A percentile compares a stretch with the other conserved stretches of the same genome.
phyloP scores from a whole-genome alignment of 495 filamentous ascomycete species.

The Penicillium pancosmium region DNA sequence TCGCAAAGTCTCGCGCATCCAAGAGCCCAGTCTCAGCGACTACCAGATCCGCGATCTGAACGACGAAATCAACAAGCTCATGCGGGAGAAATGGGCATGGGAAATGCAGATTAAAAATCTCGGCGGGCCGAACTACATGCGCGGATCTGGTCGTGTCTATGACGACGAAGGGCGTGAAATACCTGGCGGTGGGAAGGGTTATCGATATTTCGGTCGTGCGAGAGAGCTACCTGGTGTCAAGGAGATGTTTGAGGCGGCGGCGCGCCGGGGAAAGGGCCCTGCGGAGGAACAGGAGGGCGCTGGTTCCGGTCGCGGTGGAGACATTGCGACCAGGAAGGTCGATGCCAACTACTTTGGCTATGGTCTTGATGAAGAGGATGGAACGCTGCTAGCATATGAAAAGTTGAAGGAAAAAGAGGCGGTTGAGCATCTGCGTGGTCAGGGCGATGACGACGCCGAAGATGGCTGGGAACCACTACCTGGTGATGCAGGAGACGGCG shows the following conservation, averaged over 20 bases:
- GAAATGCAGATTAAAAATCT: conserved; percentile 93
- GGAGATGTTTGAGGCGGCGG: conserved; percentile 88
- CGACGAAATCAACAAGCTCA: conserved; percentile 98
- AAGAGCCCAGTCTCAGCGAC: conserved; percentile 84
- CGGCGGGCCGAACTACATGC: conserved; percentile 97
- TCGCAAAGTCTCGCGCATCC: conserved; percentile 93
- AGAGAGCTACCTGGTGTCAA: conserved; percentile 93
- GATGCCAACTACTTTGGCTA: conserved; percentile 98
- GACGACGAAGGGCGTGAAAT: conserved; percentile 94
- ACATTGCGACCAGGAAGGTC: conserved; percentile 75
- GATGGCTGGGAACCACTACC: conserved; percentile 82
- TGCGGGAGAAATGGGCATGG: conserved; percentile 99
- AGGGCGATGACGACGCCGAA: conserved; percentile 48
- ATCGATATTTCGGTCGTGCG: conserved; percentile 90
- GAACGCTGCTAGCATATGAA: conserved; percentile 80
- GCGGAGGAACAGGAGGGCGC: conserved; percentile 59
- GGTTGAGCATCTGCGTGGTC: conserved; percentile 60
- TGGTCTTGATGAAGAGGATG: conserved; percentile 92
- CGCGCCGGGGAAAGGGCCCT: conserved; percentile 55
- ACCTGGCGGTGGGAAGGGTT: conserved; percentile 85
- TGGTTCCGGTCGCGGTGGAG: conserved; percentile 63
- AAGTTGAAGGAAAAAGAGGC: conserved; percentile 80
- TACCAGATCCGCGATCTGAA: conserved; percentile 98
- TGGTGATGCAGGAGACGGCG: conserved; percentile 81
- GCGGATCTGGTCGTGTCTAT: conserved; percentile 79